Base-by-base conservation (phyloP, 2,329 filamentous ascomycete genomes). In the Fusarium floridanum region DNA sequence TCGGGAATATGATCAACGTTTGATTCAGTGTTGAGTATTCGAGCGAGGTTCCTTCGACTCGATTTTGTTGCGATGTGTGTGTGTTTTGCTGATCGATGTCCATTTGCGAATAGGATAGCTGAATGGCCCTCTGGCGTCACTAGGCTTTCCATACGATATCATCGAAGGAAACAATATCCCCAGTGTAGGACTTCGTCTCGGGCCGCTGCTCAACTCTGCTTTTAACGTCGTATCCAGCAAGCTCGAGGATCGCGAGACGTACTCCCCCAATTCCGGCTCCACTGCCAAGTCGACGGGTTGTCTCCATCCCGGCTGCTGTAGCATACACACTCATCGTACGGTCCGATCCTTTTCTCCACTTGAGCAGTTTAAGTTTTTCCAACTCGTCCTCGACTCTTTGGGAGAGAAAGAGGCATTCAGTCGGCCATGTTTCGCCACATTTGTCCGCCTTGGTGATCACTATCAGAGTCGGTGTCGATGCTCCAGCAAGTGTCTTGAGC, bases 371-470 rank as follows among this genome's bases (percentile, higher is more conserved):
- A 12, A 34, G 32, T 34, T 11, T 34, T 5, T 67, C 32, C 53
- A 85, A 68, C 43, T 82, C 78, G 5, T 59, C 48, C 20, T 79
- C 78, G n/a, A 84, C 66, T 34, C 72, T 68, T 5, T 61, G 67
- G 0, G 81, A 81, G 43, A 82, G 72, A 2, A 62, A 48, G 6
- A 64, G 64, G 68, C 83, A 84, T 22, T 64, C 66, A 12, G 67
- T 68, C 8, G 69, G 67, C 82, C 82, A 84, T 2, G 60, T 74
- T 12, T 76, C 76, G 34, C 78, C 80, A 50, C 75, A 79, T 73
- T 90, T 90, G 75, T 91, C 89, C 16, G 86, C 87, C 80, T 90
- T 90, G 12, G 89, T 91, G 59, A 91, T 78, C 6, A 90, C 84
- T 1, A 90, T 84, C 8, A 85, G 77, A 1, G 87, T 88, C 61